Evolutionary conservation across 2,329 filamentous ascomycete genomes (phyloP), one percentile per base, ranked within the genome.

Genomic region (Pseudohalonectria lignicola): DNA sequence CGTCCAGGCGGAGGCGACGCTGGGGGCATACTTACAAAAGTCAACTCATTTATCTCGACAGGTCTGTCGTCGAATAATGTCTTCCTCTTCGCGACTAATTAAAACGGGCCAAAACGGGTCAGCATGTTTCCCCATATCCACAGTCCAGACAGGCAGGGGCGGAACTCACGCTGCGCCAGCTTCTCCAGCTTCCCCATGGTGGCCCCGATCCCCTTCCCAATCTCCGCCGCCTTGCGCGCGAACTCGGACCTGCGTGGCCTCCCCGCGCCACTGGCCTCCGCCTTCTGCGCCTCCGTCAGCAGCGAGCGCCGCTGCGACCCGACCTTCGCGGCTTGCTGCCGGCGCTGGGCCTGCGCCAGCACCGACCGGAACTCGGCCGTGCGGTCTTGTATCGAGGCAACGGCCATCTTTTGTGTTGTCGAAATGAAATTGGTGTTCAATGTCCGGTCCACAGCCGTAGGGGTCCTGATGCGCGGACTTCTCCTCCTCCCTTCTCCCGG

Each of bases 151-250:
- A n/a, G 20, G 65, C 75, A 53, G 61, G 83, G 79, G n/a, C n/a
- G n/a, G n/a, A n/a, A n/a, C n/a, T n/a, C n/a, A n/a, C n/a, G 66
- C 59, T 94, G 85, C 43, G 88, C 90, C 47, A 98, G 66, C 59
- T 93, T 86, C 63, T 96, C 86, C 52, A 98, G 66, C 63, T 96
- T 98, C 40, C 79, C 87, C 79, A 94, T 95, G 7, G 92, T 96
- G 40, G 75, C 82, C 11, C 82, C 83, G 47, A 98, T 96, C 23
- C 87, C 87, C 49, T 86, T 75, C 39, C 90, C 92, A 53, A 98
- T 94, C 49, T 92, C 84, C 31, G 86, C 86, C 7, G 92, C 92
- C 56, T 82, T 82, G 50, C 87, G 77, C 51, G 92, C 92, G 62
- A 98, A 98, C 53, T 96, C 92, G 43, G 86, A 94, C 49, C 86